A percentile compares a stretch with the other conserved stretches of the same genome.
Evolutionary conservation across 2,329 filamentous ascomycete species (phyloP).

Genomic region (Leptographium radiaticola): DNA sequence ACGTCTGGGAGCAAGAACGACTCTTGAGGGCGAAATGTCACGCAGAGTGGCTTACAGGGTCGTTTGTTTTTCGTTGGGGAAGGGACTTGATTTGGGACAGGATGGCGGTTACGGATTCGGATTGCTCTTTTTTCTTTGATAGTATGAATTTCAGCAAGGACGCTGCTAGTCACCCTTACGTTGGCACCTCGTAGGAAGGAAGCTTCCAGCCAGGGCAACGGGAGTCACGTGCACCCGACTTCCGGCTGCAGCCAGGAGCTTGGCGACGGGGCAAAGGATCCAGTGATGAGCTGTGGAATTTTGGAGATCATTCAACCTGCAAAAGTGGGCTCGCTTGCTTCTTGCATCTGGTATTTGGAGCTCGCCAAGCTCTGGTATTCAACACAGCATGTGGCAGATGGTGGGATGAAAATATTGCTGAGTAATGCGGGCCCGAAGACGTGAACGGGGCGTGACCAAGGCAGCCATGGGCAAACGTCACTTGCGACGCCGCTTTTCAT

Average conservation of each 20-base stretch:
- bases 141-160: background rate
- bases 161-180: too few species aligned
- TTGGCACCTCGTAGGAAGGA: background rate
- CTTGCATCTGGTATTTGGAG: too few species aligned
- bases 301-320: too few species aligned
- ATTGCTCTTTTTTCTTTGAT: background rate
- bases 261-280: too few species aligned
- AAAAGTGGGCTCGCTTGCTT: too few species aligned
- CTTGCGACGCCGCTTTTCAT: conserved; percentile 1
- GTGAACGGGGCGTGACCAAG: conserved; percentile 3
- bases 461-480: conserved; percentile 13
- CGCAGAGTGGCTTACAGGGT: background rate
- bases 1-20: conserved; percentile 38
- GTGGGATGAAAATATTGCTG: background rate
- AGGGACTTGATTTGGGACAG: background rate
- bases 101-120: background rate
- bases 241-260: too few species aligned
- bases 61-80: background rate
- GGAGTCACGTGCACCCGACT: background rate
- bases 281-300: too few species aligned
- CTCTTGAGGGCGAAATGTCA: background rate
- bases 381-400: background rate
- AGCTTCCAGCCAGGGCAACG: background rate
- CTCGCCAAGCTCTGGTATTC: too few species aligned
- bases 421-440: background rate